Evolutionary conservation across 108 stramenopile genomes (phyloP).

Genomic region (Aureococcus anophagefferens): DNA sequence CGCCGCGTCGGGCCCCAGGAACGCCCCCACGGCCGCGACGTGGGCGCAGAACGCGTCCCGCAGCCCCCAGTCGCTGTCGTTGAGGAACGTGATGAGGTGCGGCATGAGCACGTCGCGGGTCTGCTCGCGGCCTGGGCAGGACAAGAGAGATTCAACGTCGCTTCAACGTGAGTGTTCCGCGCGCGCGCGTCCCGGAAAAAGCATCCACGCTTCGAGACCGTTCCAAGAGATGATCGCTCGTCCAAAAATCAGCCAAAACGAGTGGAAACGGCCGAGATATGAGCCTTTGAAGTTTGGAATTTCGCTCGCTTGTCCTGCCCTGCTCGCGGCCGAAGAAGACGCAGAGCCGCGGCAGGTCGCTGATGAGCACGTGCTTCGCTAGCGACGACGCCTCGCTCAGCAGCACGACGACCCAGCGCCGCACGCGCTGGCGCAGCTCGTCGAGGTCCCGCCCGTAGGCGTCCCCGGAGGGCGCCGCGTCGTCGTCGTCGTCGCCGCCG

Average conservation of each 20-base stretch:
- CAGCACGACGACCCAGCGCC: conserved; percentile 70
- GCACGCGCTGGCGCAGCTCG: conserved; percentile 63
- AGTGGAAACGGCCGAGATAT: no score
- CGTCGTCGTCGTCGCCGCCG: conserved; percentile 32
- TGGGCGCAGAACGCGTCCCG: conserved; percentile 75
- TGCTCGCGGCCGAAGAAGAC: conserved; percentile 89
- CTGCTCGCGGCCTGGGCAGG: conserved; percentile 35
- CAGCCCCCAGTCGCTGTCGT: conserved; percentile 84
- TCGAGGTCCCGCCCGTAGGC: conserved; percentile 67
- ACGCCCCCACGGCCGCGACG: conserved; percentile 72
- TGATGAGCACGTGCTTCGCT: conserved; percentile 67
- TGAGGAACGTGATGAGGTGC: conserved; percentile 78
- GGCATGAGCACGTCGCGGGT: conserved; percentile 76
- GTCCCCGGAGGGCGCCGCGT: conserved; percentile 26
- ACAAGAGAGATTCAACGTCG: no score
- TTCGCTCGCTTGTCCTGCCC: no score
- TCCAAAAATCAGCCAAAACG: no score
- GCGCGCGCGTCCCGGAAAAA: no score
- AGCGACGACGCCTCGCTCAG: conserved; percentile 64
- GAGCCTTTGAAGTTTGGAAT: no score
- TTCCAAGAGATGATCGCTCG: no score
- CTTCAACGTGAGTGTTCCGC: no score
- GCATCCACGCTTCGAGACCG: no score
- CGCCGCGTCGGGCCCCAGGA: conserved; percentile 77
- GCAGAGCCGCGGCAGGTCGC: conserved; percentile 68